These are phyloP conservation scores for Debaryomyces sp. DNA, from an alignment of 1,139 yeast genomes.

Conservation along the genomic window DNA sequence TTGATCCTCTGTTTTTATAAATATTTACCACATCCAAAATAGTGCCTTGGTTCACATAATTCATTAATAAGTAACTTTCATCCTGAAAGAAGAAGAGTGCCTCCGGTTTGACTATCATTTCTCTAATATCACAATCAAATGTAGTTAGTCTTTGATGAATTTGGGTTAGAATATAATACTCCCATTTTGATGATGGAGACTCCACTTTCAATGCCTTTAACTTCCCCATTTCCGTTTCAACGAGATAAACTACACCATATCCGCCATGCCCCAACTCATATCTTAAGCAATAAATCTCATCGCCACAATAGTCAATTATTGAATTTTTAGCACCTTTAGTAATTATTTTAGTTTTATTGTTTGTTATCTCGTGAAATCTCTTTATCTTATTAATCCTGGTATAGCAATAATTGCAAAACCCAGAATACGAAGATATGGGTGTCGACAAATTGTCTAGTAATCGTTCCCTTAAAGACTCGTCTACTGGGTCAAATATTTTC, in stretches of 20 bases:
- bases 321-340: slow-evolving; percentile 43
- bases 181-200: slow-evolving; percentile 77
- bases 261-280: slow-evolving; percentile 79
- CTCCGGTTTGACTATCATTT: slow-evolving; percentile 44
- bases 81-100: slow-evolving; percentile 63
- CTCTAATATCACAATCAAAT: slow-evolving; percentile 12
- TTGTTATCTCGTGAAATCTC: slow-evolving; percentile 36
- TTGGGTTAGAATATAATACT: slow-evolving; percentile 69
- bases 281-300: slow-evolving; percentile 57
- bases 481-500: slow-evolving; percentile 31
- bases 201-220: slow-evolving; percentile 75
- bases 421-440: slow-evolving; percentile 31
- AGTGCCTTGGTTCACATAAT: slow-evolving; percentile 75
- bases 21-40: slow-evolving; percentile 70
- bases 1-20: slow-evolving; percentile 31
- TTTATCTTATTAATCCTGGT: slow-evolving; percentile 30
- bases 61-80: slow-evolving; percentile 73
- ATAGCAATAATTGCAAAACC: slow-evolving; percentile 25
- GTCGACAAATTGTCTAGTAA: slow-evolving; percentile 28
- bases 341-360: slow-evolving; percentile 34
- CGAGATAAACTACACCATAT: slow-evolving; percentile 74
- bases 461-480: slow-evolving; percentile 22
- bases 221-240: slow-evolving; percentile 63
- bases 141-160: slow-evolving; percentile 43
- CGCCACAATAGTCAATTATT: slow-evolving; percentile 51